Base-by-base conservation (phyloP, 2,329 filamentous ascomycete genomes). In the Bipolaris cookei region DNA sequence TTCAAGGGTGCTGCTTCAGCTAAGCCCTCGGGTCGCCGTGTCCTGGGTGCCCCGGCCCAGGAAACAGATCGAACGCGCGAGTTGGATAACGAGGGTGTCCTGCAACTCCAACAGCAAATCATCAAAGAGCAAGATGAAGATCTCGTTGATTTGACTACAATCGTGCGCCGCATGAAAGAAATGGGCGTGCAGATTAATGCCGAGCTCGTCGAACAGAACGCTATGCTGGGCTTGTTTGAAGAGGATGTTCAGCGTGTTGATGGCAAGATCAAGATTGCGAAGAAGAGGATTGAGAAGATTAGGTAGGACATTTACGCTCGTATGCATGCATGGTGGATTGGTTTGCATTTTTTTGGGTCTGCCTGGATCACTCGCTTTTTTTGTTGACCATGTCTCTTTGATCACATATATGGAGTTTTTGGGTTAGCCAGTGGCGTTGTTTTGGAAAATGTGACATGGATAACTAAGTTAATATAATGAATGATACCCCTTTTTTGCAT, bases 31-130 rank as follows among this genome's bases (percentile, higher is more conserved):
- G 78, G 83, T 1, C 86, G 90, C 1, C 82, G 91, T 39, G 89
- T 93, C 3, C 80, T 94, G 0, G 91, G 91, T 1, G 88, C 84
- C 0, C 89, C 90, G 1, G 78, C 89, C 2, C 84, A 88, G 1
- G 91, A 96, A 77, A 93, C 90, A 14, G 88, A 90, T 56, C 84
- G 86, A 60, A 94, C 91, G 41, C 79, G 90, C 11, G 90, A 94
- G 73, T 77, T 91, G 51, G 90, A 92, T 70, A 95, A 95, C 66
- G 76, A 82, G 4, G 90, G 90, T 0, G 87, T 95, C 16, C 67
- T 93, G 59, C 85, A 90, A 73, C 76, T 95, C 59, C 91, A 95
- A 75, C 82, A 86, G 66, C 83, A 90, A 69, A 85, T 91, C 74
- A 91, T 94, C 82, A 71, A 82, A 51, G 86, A 90, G 63, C 91